phyloP scores from a whole-genome alignment of 164 flowering plant genomes.

The Warburgia ugandensis region DNA sequence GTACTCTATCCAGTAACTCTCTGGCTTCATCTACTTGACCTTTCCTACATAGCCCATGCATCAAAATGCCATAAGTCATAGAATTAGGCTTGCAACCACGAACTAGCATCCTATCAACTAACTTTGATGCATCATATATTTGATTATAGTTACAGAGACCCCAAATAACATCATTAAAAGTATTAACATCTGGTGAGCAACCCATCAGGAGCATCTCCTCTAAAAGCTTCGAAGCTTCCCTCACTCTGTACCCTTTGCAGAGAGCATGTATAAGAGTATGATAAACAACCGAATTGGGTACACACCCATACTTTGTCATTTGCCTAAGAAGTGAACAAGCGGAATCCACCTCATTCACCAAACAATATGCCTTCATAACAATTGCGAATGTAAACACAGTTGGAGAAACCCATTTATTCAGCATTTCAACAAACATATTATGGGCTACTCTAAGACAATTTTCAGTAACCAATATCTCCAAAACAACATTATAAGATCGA shows the following conservation, averaged over 20 bases:
- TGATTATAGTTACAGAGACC: slow-evolving; percentile 54
- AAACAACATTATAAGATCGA: slow-evolving; percentile 69
- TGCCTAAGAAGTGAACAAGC: slow-evolving; percentile 71
- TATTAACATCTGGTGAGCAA: slow-evolving; percentile 64
- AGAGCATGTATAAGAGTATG: slow-evolving; percentile 76
- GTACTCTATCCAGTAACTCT: slow-evolving; percentile 48
- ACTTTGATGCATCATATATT: slow-evolving; percentile 59
- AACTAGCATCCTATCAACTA: slow-evolving; percentile 75
- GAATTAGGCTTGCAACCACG: slow-evolving; percentile 63
- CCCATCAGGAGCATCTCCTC: slow-evolving; percentile 93
- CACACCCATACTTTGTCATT: slow-evolving; percentile 89
- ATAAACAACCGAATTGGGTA: slow-evolving; percentile 73
- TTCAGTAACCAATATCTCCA: slow-evolving; percentile 60
- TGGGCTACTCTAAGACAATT: slow-evolving; percentile 55
- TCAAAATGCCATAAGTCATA: slow-evolving; percentile 60
- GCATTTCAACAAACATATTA: slow-evolving; percentile 68
- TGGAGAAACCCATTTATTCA: slow-evolving; percentile 58
- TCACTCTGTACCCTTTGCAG: slow-evolving; percentile 40
- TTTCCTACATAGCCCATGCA: slow-evolving; percentile 58
- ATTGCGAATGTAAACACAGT: slow-evolving; percentile 58
- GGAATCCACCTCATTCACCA: slow-evolving; percentile 59
- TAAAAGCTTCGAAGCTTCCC: slow-evolving; percentile 59
- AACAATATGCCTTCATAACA: slow-evolving; percentile 75
- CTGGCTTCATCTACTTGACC: slow-evolving; percentile 71
- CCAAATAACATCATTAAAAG: slow-evolving; percentile 65